phyloP scores from a whole-genome alignment of 208 protist species.

The Jaenimonas drosophilae region DNA sequence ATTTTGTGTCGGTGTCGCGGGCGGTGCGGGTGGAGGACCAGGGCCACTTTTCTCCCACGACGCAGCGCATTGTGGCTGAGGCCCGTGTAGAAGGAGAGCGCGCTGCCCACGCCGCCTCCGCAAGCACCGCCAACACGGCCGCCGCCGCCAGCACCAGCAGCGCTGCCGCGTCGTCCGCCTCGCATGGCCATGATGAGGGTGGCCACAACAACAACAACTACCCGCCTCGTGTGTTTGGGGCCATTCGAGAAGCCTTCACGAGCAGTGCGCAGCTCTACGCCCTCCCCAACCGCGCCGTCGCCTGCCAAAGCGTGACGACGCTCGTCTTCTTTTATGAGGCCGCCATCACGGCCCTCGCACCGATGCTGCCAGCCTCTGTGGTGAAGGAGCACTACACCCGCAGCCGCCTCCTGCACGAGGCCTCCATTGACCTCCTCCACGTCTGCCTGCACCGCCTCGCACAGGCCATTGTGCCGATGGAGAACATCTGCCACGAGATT shows the following conservation, averaged over 20 bases:
- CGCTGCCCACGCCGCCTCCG: slow-evolving; percentile 21
- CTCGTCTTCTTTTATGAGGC: slow-evolving; percentile 58
- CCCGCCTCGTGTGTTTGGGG: slow-evolving; percentile 56
- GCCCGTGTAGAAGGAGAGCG: slow-evolving; percentile 34
- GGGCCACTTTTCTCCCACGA: slow-evolving; percentile 34
- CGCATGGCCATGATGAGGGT: background rate
- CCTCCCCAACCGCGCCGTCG: slow-evolving; percentile 41
- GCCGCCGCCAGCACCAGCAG: slow-evolving; percentile 1
- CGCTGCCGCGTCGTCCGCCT: slow-evolving; percentile 2
- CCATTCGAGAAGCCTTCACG: slow-evolving; percentile 35
- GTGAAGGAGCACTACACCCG: slow-evolving; percentile 27
- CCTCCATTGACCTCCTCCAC: slow-evolving; percentile 61
- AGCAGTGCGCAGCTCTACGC: slow-evolving; percentile 55
- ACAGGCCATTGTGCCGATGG: slow-evolving; percentile 63
- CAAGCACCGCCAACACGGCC: slow-evolving; percentile 12
- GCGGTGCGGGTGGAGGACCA: slow-evolving; percentile 64
- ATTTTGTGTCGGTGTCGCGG: slow-evolving; percentile 76
- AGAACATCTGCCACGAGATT: slow-evolving; percentile 36
- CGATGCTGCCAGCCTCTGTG: slow-evolving; percentile 33
- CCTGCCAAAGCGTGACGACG: slow-evolving; percentile 42
- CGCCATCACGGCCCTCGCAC: slow-evolving; percentile 30
- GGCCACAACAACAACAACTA: slow-evolving; percentile 17
- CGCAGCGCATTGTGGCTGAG: slow-evolving; percentile 33
- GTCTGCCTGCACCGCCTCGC: slow-evolving; percentile 69
- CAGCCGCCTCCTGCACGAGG: slow-evolving; percentile 27